A percentile compares a stretch with the other conserved stretches of the same genome.
Conservation (phyloP, 2,329 filamentous ascomycete genomes). For the Pyricularia sp. region DNA sequence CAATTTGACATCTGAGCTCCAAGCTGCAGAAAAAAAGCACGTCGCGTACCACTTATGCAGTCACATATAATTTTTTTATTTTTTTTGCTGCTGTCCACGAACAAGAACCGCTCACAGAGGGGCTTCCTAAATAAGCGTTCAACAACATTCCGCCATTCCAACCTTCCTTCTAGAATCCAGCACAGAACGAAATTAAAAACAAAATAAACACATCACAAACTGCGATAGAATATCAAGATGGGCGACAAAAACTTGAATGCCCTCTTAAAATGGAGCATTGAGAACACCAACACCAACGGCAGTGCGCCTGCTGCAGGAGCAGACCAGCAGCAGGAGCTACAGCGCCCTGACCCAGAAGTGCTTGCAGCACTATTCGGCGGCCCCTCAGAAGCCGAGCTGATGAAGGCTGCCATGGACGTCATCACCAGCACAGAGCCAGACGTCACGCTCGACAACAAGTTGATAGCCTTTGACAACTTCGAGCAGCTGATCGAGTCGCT, state of each 20-base stretch:
- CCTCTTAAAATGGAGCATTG: constrained; percentile 28
- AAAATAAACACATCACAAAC: constrained; percentile 1
- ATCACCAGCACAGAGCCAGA: constrained; percentile 53
- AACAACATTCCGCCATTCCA: background rate
- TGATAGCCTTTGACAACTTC: constrained; percentile 88
- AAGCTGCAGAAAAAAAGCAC: background rate
- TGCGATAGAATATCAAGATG: constrained; percentile 11
- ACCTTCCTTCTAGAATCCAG: constrained; percentile 6
- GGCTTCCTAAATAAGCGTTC: background rate
- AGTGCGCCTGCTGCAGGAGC: constrained; percentile 19
- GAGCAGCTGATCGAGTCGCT: constrained; percentile 86
- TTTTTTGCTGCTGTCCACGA: background rate
- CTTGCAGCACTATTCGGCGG: constrained; percentile 71
- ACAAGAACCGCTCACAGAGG: background rate
- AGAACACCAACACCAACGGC: constrained; percentile 13
- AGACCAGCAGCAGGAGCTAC: constrained; percentile 16
- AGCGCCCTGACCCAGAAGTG: constrained; percentile 56
- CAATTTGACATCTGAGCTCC: constrained; percentile 8
- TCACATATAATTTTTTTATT: background rate
- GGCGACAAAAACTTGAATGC: constrained; percentile 22
- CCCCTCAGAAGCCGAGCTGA: constrained; percentile 82
- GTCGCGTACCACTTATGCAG: background rate
- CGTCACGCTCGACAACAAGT: constrained; percentile 62
- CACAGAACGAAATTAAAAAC: constrained; percentile 2
- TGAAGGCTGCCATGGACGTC: constrained; percentile 74